phyloP scores from a whole-genome alignment of 2,329 filamentous ascomycete genomes.

The Paecilomyces fulvus region DNA sequence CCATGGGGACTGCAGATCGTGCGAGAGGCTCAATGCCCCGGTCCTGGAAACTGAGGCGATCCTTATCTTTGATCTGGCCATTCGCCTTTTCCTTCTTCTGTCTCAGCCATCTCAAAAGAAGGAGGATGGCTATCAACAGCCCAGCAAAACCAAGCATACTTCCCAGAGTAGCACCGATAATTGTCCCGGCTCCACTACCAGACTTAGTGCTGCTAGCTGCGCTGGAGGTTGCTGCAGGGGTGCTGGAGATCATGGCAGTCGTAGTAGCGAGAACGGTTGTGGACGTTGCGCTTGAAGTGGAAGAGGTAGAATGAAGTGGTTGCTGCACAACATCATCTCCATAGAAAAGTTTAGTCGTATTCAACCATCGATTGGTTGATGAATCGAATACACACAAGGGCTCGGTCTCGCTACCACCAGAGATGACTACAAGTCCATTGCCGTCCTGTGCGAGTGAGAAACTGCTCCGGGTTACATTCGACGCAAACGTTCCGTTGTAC shows the following conservation, averaged over 20 bases:
- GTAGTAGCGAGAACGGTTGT: constrained; percentile 11
- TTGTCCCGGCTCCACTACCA: constrained; percentile 38
- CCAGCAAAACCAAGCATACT: constrained; percentile 66
- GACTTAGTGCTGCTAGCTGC: constrained; percentile 21
- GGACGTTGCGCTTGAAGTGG: constrained; percentile 19
- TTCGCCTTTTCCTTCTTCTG: constrained; percentile 43
- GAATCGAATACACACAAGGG: constrained; percentile 71
- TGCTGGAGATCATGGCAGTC: constrained; percentile 20
- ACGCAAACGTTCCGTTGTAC: constrained; percentile 70
- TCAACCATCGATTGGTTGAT: constrained; percentile 66
- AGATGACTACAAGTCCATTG: constrained; percentile 62
- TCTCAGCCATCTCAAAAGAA: constrained; percentile 56
- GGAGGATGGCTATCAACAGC: constrained; percentile 62
- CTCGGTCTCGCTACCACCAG: constrained; percentile 62
- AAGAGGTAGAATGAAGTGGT: constrained; percentile 20
- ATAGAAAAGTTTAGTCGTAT: constrained; percentile 57
- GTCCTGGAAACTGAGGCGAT: constrained; percentile 40
- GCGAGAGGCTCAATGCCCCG: constrained; percentile 37
- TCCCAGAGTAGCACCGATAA: constrained; percentile 75
- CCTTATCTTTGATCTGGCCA: constrained; percentile 48
- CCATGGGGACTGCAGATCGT: constrained; percentile 37
- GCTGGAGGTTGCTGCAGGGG: constrained; percentile 13
- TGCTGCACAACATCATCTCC: constrained; percentile 36
- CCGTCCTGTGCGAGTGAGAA: constrained; percentile 64
- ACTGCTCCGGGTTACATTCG: constrained; percentile 54